phyloP scores from a whole-genome alignment of 2,329 filamentous ascomycete genomes.

The Fonsecaea erecta region DNA sequence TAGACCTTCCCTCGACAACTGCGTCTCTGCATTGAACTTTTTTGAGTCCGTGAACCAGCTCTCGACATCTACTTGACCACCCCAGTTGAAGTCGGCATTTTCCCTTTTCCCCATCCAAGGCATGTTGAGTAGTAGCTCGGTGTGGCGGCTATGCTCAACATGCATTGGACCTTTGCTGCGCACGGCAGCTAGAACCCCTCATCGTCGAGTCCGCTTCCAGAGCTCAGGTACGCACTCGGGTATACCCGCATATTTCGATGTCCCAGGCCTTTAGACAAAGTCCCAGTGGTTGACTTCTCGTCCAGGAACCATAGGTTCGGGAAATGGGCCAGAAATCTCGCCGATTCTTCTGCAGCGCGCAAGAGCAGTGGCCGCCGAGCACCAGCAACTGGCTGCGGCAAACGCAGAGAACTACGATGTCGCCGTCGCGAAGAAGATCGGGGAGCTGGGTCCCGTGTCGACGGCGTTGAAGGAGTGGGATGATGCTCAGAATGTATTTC shows the following conservation, averaged over 20 bases:
- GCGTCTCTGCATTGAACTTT: conserved; percentile 3
- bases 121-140: conserved; percentile 44
- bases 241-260: not conserved
- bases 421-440: conserved; percentile 61
- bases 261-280: not conserved
- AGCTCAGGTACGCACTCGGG: conserved; percentile 33
- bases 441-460: conserved; percentile 58
- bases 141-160: conserved; percentile 54
- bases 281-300: not conserved
- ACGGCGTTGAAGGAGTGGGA: conserved; percentile 62
- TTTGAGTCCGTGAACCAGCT: not conserved
- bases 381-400: conserved; percentile 57
- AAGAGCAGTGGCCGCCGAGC: conserved; percentile 60
- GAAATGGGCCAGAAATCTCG: conserved; percentile 41
- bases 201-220: conserved; percentile 38
- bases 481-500: conserved; percentile 62
- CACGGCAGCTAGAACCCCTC: conserved; percentile 39
- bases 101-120: conserved; percentile 28
- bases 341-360: conserved; percentile 61
- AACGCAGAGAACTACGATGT: conserved; percentile 62
- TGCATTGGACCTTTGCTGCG: conserved; percentile 50
- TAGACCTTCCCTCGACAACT: conserved; percentile 7
- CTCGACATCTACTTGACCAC: not conserved
- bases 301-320: conserved; percentile 31
- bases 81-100: not conserved